phyloP scores from a whole-genome alignment of 202 grass and related monocot genomes.

The Brachypodium distachyon region DNA sequence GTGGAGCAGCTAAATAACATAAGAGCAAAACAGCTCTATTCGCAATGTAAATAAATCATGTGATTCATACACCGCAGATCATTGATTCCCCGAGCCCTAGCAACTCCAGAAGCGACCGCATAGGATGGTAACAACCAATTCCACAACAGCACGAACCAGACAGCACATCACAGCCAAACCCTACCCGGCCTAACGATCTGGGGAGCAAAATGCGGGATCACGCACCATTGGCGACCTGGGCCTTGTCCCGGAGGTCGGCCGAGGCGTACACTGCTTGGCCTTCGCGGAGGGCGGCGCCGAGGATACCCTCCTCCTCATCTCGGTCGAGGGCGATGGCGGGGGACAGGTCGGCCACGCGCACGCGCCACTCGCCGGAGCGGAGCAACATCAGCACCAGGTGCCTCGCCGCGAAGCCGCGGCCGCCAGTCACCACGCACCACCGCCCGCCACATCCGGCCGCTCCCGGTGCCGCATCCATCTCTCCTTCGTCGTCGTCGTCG shows the following conservation, averaged over 20 bases:
- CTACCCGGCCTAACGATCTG: not conserved
- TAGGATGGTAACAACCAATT: not conserved
- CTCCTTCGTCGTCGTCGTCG: not conserved
- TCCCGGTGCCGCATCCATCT: constrained; percentile 10
- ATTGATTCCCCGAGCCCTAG: not conserved
- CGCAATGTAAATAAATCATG: not conserved
- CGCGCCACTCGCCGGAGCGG: constrained; percentile 59
- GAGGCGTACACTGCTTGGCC: constrained; percentile 59
- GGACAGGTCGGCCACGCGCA: constrained; percentile 74
- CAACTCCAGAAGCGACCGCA: not conserved
- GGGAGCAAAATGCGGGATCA: not conserved
- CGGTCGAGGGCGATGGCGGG: constrained; percentile 53
- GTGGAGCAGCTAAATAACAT: not conserved
- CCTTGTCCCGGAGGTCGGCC: constrained; percentile 72
- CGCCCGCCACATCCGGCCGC: constrained; percentile 7
- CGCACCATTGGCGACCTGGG: constrained; percentile 68
- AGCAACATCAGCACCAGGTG: constrained; percentile 72
- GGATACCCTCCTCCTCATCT: constrained; percentile 54
- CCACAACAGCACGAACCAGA: not conserved
- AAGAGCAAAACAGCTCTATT: not conserved
- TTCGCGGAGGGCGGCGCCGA: constrained; percentile 55
- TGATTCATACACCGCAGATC: not conserved
- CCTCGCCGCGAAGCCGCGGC: constrained; percentile 80
- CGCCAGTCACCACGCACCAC: constrained; percentile 86
- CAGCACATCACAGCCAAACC: not conserved